A percentile compares a stretch with the other conserved stretches of the same genome.
These are phyloP conservation scores for Saksenaea vasiformis DNA, from an alignment of 371 early-diverging fungal genomes.

Conservation along the genomic window DNA sequence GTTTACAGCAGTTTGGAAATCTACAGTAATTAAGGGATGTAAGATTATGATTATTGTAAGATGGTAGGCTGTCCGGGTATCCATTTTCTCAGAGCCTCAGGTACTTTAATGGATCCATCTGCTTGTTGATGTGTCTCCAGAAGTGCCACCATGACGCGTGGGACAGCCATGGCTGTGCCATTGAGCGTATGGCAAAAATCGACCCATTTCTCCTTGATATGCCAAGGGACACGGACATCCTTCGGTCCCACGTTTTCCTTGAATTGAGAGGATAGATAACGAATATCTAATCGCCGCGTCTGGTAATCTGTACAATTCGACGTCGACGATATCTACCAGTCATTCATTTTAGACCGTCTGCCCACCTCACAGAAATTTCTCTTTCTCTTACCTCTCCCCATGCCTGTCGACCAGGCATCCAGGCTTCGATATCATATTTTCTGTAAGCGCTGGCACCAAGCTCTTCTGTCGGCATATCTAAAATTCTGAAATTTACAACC, in stretches of 20 bases:
- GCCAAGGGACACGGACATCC: conserved; percentile 28
- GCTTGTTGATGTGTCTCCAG: conserved; percentile 80
- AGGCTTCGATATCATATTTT: conserved; percentile 95
- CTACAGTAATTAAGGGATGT: background rate
- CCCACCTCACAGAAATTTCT: no score
- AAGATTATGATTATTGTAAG: conserved; percentile 1
- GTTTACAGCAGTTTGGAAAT: background rate
- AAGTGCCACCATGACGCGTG: conserved; percentile 84
- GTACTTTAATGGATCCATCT: conserved; percentile 77
- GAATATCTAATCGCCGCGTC: conserved; percentile 72
- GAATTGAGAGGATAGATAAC: conserved; percentile 45
- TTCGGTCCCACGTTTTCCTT: conserved; percentile 27
- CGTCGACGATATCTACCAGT: conserved; percentile 71
- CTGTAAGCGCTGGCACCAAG: conserved; percentile 90
- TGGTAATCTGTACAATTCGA: conserved; percentile 92
- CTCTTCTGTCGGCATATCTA: conserved; percentile 94
- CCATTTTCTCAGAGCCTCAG: conserved; percentile 74
- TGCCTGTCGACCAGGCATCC: conserved; percentile 86
- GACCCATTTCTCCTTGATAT: conserved; percentile 40
- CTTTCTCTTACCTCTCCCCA: conserved; percentile 87
- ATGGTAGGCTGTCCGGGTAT: conserved; percentile 52
- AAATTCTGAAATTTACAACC: conserved; percentile 45
- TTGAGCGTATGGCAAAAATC: conserved; percentile 91
- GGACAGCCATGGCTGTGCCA: conserved; percentile 93
- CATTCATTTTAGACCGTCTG: background rate